Evolutionary conservation across 1,139 yeast species (phyloP), one percentile per base, ranked within the genome.

Genomic region (Yamadazyma kanchanaburiensis): DNA sequence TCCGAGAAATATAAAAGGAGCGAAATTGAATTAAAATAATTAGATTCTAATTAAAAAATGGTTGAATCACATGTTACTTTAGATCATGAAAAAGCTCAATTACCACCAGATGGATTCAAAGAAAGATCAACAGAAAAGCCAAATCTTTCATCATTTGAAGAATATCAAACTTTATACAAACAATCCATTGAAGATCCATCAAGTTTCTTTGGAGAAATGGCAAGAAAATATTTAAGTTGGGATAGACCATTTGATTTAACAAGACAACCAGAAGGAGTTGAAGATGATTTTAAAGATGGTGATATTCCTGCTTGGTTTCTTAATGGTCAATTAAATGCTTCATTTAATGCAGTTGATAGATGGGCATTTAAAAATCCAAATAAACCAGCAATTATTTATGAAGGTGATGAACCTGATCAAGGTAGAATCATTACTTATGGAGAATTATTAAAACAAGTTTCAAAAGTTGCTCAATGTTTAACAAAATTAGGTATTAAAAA

Each of bases 271-370:
- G 61, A 51, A 22, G 57, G 65, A 35, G 55, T 70, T 14, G 59
- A 61, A 31, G 58, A 64, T 33, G 78, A 79, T 42, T 80, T 80
- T 47, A 64, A 70, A 43, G 55, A 77, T 48, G 85, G 83, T 36
- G 84, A 79, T 51, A 71, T 78, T 37, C 79, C 84, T 7, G 74
- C 87, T 17, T 84, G 94, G 94, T 84, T 83, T 55, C 56, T 81
- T 27, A 80, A 77, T 47, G 94, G 94, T 37, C 74, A 80, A 53
- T 60, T 84, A 52, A 84, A 84, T 50, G 91, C 94, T 12, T 73
- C 77, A 37, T 83, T 79, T 60, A 84, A 84, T 49, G 76, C 82
- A 45, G 85, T 84, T 32, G 94, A 84, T 55, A 74, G 91, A 51
- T 85, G 86, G 73, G 94, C 94, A 4, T 54, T 77, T 35, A 64